A percentile compares a stretch with the other conserved stretches of the same genome.
Conservation (phyloP, 441 rosid genomes). For the Euphorbia celastroides region DNA sequence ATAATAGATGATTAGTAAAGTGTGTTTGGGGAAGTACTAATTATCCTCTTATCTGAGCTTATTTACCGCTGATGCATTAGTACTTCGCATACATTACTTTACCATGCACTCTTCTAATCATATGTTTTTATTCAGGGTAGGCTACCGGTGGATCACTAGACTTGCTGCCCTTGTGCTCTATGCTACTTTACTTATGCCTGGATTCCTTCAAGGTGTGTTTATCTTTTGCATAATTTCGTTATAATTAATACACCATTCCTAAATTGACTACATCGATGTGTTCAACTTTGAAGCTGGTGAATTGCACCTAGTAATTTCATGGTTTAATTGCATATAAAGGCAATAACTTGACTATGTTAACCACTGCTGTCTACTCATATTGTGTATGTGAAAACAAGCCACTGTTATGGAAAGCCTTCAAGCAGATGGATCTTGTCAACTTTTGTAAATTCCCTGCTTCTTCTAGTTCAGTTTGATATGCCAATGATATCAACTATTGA, state of each 20-base stretch:
- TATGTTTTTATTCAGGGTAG: slow-evolving; percentile 68
- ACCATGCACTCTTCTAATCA: slow-evolving; percentile 24
- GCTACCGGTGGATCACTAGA: slow-evolving; percentile 70
- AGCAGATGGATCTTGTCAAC: slow-evolving; percentile 1
- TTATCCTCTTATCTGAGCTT: neutral
- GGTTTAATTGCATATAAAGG: neutral
- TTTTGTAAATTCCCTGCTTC: neutral
- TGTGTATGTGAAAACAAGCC: neutral
- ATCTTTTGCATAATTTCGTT: slow-evolving; percentile 7
- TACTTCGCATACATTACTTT: neutral
- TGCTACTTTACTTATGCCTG: slow-evolving; percentile 75
- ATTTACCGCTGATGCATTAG: neutral
- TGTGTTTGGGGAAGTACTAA: neutral
- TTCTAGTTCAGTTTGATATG: neutral
- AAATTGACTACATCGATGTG: neutral
- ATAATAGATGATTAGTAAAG: neutral
- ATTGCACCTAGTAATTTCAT: neutral
- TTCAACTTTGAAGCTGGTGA: neutral
- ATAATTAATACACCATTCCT: neutral
- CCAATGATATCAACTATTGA: neutral
- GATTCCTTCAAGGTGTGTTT: slow-evolving; percentile 91
- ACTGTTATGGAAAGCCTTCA: slow-evolving; percentile 6
- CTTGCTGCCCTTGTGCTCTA: slow-evolving; percentile 48
- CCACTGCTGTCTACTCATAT: neutral
- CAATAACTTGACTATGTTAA: neutral